These are phyloP conservation scores for Musa beccarii DNA, from an alignment of 176 grass and related monocot species.

Conservation along the genomic window DNA sequence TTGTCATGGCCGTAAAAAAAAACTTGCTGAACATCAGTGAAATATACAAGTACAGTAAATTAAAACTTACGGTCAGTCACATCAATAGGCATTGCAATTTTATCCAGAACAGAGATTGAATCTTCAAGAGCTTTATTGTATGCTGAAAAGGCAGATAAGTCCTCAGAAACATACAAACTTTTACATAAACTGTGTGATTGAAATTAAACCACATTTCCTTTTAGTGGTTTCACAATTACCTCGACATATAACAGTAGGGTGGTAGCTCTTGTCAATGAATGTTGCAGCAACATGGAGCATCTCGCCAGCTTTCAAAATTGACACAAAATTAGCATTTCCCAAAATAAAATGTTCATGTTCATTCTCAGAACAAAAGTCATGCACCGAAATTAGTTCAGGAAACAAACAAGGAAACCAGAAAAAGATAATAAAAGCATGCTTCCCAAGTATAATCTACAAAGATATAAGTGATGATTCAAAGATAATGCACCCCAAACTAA, in stretches of 20 bases:
- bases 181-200: conserved; percentile 4
- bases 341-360: not conserved
- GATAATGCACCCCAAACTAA: not conserved
- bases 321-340: not conserved
- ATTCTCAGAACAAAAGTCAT: not conserved
- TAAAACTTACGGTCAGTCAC: conserved; percentile 83
- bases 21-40: not conserved
- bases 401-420: not conserved
- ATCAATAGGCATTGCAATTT: conserved; percentile 83
- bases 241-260: conserved; percentile 93
- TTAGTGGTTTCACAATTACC: conserved; percentile 27
- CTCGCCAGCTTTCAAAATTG: conserved; percentile 64
- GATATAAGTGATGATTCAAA: not conserved
- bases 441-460: not conserved
- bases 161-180: conserved; percentile 7
- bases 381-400: not conserved
- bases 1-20: not conserved
- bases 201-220: not conserved
- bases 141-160: conserved; percentile 16
- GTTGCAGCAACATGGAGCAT: conserved; percentile 93
- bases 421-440: not conserved
- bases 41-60: not conserved
- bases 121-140: conserved; percentile 92
- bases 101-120: conserved; percentile 76
- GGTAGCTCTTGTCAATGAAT: conserved; percentile 87